A percentile compares a stretch with the other conserved stretches of the same genome.
phyloP scores from a whole-genome alignment of 148 eudicot genomes.

The Suaeda aralocaspica region DNA sequence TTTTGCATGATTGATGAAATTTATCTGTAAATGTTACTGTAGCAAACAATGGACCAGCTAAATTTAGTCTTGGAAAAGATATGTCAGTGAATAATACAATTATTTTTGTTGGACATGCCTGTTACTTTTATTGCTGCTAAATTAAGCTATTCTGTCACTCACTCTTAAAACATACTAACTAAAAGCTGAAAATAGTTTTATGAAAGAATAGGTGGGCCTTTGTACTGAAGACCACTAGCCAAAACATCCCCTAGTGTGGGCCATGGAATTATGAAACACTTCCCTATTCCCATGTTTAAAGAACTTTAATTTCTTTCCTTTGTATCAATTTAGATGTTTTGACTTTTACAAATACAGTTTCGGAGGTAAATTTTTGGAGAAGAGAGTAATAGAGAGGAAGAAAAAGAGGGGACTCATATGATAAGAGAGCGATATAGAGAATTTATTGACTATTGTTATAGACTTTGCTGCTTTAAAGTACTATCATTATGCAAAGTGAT shows the following conservation, averaged over 20 bases:
- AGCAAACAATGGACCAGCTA: slow-evolving; percentile 1
- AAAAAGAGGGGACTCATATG: too few relatives aligned
- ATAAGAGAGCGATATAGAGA: too few relatives aligned
- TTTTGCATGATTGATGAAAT: neutral
- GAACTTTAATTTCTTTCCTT: too few relatives aligned
- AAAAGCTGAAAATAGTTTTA: neutral
- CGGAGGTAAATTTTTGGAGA: too few relatives aligned
- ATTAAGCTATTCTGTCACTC: neutral
- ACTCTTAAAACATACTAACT: neutral
- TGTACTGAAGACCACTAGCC: neutral
- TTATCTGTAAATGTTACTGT: neutral
- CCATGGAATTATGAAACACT: too few relatives aligned
- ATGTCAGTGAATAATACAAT: neutral
- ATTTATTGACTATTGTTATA: too few relatives aligned
- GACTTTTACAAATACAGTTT: too few relatives aligned
- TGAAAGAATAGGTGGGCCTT: slow-evolving; percentile 5
- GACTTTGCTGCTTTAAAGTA: too few relatives aligned
- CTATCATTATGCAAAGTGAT: too few relatives aligned
- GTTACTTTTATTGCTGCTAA: neutral
- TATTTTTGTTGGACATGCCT: neutral
- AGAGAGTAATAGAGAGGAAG: too few relatives aligned
- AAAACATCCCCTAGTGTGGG: slow-evolving; percentile 2
- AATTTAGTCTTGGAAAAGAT: neutral
- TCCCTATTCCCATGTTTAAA: too few relatives aligned
- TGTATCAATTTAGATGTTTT: too few relatives aligned